These are phyloP conservation scores for Fusarium sp. DNA, from an alignment of 2,329 filamentous ascomycete species.

Conservation along the genomic window DNA sequence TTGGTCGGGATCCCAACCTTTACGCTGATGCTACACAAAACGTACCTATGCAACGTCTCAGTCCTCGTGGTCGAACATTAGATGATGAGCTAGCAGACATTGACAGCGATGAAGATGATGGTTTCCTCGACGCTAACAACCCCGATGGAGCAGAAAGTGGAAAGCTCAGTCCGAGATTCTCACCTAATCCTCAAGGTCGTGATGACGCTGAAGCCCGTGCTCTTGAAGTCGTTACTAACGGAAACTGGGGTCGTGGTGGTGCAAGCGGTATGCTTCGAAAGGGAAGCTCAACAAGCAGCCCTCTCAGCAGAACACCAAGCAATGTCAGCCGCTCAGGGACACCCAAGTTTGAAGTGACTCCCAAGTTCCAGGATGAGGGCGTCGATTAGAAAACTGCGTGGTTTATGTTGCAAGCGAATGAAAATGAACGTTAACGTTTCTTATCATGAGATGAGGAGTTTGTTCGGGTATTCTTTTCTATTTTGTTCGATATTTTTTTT, in stretches of 20 bases:
- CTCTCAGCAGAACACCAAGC: conserved; percentile 20
- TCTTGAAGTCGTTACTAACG: conserved; percentile 58
- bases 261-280: conserved; percentile 59
- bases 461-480: conserved; percentile 20
- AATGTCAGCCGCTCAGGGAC: conserved; percentile 32
- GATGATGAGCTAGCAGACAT: conserved; percentile 58
- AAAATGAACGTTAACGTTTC: conserved; percentile 30
- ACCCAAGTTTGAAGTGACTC: conserved; percentile 31
- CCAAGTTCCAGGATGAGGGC: conserved; percentile 47
- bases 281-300: conserved; percentile 45
- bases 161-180: conserved; percentile 54
- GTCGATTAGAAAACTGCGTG: conserved; percentile 47
- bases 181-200: conserved; percentile 51
- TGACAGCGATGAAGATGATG: conserved; percentile 53
- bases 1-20: conserved; percentile 67
- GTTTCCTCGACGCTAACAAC: conserved; percentile 44
- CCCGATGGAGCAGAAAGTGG: conserved; percentile 51
- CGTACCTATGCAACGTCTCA: conserved; percentile 61
- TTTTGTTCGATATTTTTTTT: conserved; percentile 7
- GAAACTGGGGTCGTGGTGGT: conserved; percentile 55
- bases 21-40: conserved; percentile 62
- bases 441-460: conserved; percentile 39
- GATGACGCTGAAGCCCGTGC: conserved; percentile 59
- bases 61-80: conserved; percentile 57
- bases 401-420: conserved; percentile 29